Evolutionary conservation across 805 yeast species (phyloP), one percentile per base, ranked within the genome.

Genomic region (Saccharomycopsis schoenii): DNA sequence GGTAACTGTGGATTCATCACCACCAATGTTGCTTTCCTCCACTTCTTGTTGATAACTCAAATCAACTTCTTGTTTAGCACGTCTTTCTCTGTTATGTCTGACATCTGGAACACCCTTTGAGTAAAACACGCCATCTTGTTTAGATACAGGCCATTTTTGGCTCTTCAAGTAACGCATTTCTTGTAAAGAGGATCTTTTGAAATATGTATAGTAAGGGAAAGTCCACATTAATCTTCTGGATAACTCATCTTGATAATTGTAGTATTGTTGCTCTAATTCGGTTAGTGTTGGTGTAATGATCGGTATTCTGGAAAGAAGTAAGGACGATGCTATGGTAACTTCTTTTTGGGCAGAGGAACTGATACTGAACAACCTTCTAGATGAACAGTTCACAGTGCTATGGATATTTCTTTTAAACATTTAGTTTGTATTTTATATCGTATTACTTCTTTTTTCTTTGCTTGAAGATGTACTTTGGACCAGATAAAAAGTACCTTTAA

Each of bases 171-270:
- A 93, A 67, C 82, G 83, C 70, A 90, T 88, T 71, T 90, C 97
- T 2, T 96, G 83, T 64, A 94, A 77, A 0, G 97, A 86, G 64
- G 98, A 98, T 68, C 82, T 85, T 70, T 87, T 89, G 76, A 85
- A 94, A 75, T 92, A 94, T 71, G 84, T 92, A 82, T 90, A 90
- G 67, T 86, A 84, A 4, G 99, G 98, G 73, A 94, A 94, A 0
- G 98, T 91, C 97, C 97, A 91, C 96, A 92, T 91, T 66, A 94
- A 78, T 68, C 98, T 81, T 69, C 85, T 85, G 77, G 91, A 92
- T 60, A 94, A 78, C 71, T 89, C 96, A 58, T 83, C 82, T 73
- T 92, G 96, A 72, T 94, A 94, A 59, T 83, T 77, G 71, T 87
- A 89, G 73, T 86, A 94, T 58, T 84, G 83, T 62, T 76, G 69